Base-by-base conservation (phyloP, 202 grass and related monocot species). In the Thinopyrum obtusiflorum region DNA sequence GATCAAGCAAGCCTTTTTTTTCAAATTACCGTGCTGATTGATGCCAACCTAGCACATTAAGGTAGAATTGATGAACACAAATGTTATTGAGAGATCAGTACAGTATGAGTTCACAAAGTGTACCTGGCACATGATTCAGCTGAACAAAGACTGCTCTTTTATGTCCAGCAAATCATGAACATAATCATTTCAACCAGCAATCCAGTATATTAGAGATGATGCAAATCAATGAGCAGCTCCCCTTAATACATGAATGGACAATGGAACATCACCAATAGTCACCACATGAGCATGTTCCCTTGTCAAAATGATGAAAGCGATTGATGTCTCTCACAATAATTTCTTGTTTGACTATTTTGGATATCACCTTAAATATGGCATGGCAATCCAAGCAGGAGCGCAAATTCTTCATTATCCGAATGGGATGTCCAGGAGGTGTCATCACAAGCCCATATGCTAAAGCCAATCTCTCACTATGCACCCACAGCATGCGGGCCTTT, bases 221-320 rank as follows among this genome's bases (percentile, higher is more conserved):
- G 28, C 17, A 11, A 82, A 20, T 1, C 17, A 39, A 81, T 68
- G 46, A n/a, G 24, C 6, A 87, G 51, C 25, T 76, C 67, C 68
- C 60, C 40, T 40, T 18, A 57, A 66, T 55, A 80, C 24, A 88
- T 75, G 24, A 46, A 68, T 14, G 59, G 40, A 67, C 55, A 69
- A 61, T 27, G 8, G 10, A 55, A 40, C 17, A 63, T 93, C 80
- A 93, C 89, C 92, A 91, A 53, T 91, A 91, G 83, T 94, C 92
- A 89, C 87, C 89, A 77, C 89, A 94, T 1, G 89, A 91, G 82
- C 92, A 94, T 75, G 28, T 66, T 68, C 92, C 89, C 18, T 80
- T 37, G 31, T 32, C 31, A 32, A 32, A 32, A 32, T 32, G 31
- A 32, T 32, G 31, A 32, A 32, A 32, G 31, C 4, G 31, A 32